Base-by-base conservation (phyloP, 1,284 basidiomycete genomes). In the Fomitiporia mediterranea region DNA sequence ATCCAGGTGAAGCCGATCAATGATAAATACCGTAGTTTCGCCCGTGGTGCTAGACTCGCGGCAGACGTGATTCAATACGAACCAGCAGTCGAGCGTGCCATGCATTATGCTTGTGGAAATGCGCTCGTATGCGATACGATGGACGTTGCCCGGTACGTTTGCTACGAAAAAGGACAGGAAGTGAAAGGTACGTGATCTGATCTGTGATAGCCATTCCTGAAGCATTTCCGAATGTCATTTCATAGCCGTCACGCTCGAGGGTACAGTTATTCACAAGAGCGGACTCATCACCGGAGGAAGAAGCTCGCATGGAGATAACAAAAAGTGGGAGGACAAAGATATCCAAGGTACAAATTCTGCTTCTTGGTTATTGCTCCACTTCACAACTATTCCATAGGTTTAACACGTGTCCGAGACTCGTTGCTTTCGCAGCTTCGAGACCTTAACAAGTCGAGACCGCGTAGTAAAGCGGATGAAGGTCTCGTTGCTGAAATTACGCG, bases 201-300 rank as follows among this genome's bases (percentile, higher is more conserved):
- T n/a, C n/a, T n/a, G n/a, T n/a, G n/a, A n/a, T n/a, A 2, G 11
- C 43, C 35, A 43, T 37, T 56, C 34, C 38, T 55, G 23, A 34
- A 53, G 17, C 32, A 46, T 34, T 39, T 21, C 19, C 35, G 4
- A 39, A 23, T 40, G 32, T 21, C 30, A 40, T 37, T 23, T 7
- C 13, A 21, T 62, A 97, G 95, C 95, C 58, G 96, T 99, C 8
- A 96, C 97, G 0, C 77, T 99, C 39, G 95, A 99, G 48, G 97
- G 97, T 0, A 98, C 95, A 0, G 78, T 99, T 56, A 98, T 99
- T 53, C 97, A 99, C 71, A 97, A 96, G 76, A 94, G 90, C 63
- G 97, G 97, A 64, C 74, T 97, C 46, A 99, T 99, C 67, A 99
- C 97, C 34, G 97, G 97, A 73, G 97, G 97, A 42, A 78, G 84